These are phyloP conservation scores for Diophrys appendiculata DNA, from an alignment of 73 alveolate genomes.

Conservation along the genomic window DNA sequence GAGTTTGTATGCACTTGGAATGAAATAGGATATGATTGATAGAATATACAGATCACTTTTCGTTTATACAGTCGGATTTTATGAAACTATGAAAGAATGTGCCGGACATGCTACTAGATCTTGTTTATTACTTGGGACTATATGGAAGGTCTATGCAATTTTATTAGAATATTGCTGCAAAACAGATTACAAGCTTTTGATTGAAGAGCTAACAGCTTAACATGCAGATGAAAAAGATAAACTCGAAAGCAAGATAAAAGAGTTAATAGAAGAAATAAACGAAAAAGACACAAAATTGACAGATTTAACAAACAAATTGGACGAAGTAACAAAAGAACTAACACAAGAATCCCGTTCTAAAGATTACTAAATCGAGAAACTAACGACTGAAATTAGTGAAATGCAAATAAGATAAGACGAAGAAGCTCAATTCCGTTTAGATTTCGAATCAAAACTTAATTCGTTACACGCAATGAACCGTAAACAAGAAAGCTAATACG, in stretches of 20 bases:
- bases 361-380: too few relatives aligned
- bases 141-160: slow-evolving; percentile 70
- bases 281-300: too few relatives aligned
- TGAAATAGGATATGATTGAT: slow-evolving; percentile 48
- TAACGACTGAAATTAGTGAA: too few relatives aligned
- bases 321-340: too few relatives aligned
- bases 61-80: slow-evolving; percentile 68
- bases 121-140: slow-evolving; percentile 36
- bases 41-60: slow-evolving; percentile 58
- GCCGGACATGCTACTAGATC: too few relatives aligned
- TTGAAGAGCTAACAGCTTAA: slow-evolving; percentile 48
- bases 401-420: slow-evolving; percentile 69
- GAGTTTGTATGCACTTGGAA: slow-evolving; percentile 41
- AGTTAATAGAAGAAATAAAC: too few relatives aligned
- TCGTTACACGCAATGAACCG: slow-evolving; percentile 64
- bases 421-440: slow-evolving; percentile 65
- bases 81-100: slow-evolving; percentile 52
- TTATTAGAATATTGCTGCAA: slow-evolving; percentile 70
- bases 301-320: too few relatives aligned
- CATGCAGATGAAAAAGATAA: slow-evolving; percentile 22
- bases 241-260: too few relatives aligned
- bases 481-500: slow-evolving; percentile 43
- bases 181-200: slow-evolving; percentile 58
- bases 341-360: too few relatives aligned
- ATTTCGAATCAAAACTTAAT: slow-evolving; percentile 66